Conservation (phyloP, 345 rosid species). For the Erysimum cheiranthoides region DNA sequence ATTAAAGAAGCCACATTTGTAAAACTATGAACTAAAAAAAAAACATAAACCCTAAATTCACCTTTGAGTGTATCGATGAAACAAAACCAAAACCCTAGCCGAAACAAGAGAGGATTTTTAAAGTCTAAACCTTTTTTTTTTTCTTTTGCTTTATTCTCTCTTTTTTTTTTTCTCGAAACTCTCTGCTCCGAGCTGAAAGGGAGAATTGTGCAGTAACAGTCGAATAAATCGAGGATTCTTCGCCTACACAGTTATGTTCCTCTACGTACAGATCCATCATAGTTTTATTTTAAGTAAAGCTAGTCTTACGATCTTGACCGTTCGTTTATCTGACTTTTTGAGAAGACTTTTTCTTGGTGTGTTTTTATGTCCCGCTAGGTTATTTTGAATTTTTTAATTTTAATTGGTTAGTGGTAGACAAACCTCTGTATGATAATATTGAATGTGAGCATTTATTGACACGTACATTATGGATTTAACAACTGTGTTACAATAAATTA, state of each 20-base stretch:
- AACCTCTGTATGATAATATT: conserved; percentile 5
- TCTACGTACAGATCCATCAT: neutral
- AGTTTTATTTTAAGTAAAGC: neutral
- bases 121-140: neutral
- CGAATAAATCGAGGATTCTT: conserved; percentile 8
- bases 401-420: conserved; percentile 29
- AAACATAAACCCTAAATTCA: conserved; percentile 1
- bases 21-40: neutral
- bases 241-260: neutral
- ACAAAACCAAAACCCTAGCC: conserved; percentile 32
- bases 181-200: neutral
- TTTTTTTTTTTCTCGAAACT: neutral
- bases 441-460: conserved; percentile 24
- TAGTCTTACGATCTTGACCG: neutral
- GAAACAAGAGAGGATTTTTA: neutral
- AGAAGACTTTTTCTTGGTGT: neutral
- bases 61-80: conserved; percentile 10
- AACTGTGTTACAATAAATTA: neutral
- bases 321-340: conserved; percentile 7
- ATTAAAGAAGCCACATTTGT: conserved; percentile 35
- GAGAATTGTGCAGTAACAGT: neutral
- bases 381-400: conserved; percentile 22
- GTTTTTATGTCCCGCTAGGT: conserved; percentile 17
- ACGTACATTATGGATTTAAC: conserved; percentile 28
- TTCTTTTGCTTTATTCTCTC: neutral